phyloP scores from a whole-genome alignment of 2,329 filamentous ascomycete species.

The Fusarium sulawesiense region DNA sequence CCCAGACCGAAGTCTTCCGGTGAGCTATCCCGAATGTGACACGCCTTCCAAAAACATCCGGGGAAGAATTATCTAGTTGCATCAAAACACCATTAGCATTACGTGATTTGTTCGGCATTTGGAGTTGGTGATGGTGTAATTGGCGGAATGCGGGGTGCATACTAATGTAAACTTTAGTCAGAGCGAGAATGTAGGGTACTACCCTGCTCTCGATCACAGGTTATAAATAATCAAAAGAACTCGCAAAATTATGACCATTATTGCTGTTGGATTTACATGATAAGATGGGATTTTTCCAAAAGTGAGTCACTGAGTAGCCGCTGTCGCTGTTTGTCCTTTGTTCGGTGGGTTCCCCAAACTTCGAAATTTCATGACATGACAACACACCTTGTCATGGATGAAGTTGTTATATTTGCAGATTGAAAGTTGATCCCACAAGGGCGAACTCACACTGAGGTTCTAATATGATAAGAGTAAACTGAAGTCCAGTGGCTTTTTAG shows the following conservation, averaged over 20 bases:
- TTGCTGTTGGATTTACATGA: not conserved
- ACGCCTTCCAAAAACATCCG: constrained; percentile 34
- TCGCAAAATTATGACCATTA: not conserved
- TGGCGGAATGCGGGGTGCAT: not conserved
- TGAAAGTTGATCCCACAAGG: too few relatives aligned
- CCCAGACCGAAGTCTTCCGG: constrained; percentile 32
- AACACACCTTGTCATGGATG: too few relatives aligned
- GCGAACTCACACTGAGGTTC: too few relatives aligned
- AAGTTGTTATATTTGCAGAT: too few relatives aligned
- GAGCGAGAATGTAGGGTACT: not conserved
- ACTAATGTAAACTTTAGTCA: constrained; percentile 22
- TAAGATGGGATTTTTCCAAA: too few relatives aligned
- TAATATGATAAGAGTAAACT: too few relatives aligned
- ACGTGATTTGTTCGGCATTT: constrained; percentile 12
- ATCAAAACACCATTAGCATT: constrained; percentile 16
- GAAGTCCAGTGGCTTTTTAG: not conserved
- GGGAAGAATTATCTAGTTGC: constrained; percentile 22
- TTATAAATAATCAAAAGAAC: not conserved
- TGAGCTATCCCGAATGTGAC: constrained; percentile 7
- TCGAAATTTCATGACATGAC: not conserved
- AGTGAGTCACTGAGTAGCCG: too few relatives aligned
- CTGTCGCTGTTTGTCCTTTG: not conserved
- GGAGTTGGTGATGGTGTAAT: not conserved
- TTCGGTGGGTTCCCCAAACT: too few relatives aligned
- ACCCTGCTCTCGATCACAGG: constrained; percentile 2